Conservation (phyloP, 1,139 yeast genomes). For the Candida buenavistaensis region DNA sequence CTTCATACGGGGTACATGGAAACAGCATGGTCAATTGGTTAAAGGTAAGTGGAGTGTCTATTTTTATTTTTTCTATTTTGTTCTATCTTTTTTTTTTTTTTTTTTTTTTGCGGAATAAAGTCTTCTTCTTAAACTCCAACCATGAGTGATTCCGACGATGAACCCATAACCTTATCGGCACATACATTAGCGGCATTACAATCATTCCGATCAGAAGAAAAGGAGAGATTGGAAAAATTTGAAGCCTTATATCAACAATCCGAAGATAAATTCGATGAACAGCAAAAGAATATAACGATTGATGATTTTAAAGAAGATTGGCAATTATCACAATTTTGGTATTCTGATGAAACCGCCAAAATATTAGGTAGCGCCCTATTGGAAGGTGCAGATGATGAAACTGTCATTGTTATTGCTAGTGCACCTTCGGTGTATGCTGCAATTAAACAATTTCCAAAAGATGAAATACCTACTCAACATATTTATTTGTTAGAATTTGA, state of each 20-base stretch:
- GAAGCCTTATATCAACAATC: conserved; percentile 57
- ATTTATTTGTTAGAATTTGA: conserved; percentile 80
- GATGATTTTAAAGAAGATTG: conserved; percentile 83
- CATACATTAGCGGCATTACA: conserved; percentile 75
- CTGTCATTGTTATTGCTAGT: conserved; percentile 74
- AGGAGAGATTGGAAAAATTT: conserved; percentile 58
- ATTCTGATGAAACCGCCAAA: conserved; percentile 69
- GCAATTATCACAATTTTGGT: conserved; percentile 94
- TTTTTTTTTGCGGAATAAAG: not conserved
- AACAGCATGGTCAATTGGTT: conserved; percentile 18
- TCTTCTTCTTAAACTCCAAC: not conserved
- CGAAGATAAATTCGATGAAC: conserved; percentile 48
- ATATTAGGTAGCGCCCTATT: conserved; percentile 65
- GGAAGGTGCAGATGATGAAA: conserved; percentile 70
- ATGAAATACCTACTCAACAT: conserved; percentile 60
- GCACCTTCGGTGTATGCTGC: conserved; percentile 95
- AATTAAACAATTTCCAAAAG: conserved; percentile 52
- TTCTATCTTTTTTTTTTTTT: not conserved
- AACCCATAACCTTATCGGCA: conserved; percentile 55
- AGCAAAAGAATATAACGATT: conserved; percentile 36
- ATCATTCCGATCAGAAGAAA: conserved; percentile 70
- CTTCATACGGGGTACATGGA: conserved; percentile 29
- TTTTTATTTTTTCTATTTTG: not conserved
- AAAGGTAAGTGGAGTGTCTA: not conserved
- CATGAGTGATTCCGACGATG: conserved; percentile 41